Percentiles rank a stretch among this genome's conserved stretches.
phyloP scores from a whole-genome alignment of 176 grass and related monocot species.

The Oryza meridionalis region DNA sequence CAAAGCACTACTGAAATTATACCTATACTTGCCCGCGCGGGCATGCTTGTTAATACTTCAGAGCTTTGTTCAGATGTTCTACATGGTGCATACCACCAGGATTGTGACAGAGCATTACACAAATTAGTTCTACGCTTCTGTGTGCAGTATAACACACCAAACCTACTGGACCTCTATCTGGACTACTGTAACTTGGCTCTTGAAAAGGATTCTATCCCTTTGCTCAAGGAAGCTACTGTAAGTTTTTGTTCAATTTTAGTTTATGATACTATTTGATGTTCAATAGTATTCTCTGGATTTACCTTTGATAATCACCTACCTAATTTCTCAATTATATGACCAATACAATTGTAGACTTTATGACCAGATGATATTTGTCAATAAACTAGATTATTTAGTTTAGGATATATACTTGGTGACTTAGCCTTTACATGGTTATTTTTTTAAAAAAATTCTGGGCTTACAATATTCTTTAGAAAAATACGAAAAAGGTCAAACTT shows the following conservation, averaged over 20 bases:
- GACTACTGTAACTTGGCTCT: slow-evolving; percentile 74
- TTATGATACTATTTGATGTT: slow-evolving; percentile 24
- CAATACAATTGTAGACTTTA: not conserved
- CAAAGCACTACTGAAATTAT: slow-evolving; percentile 68
- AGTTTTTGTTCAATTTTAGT: slow-evolving; percentile 54
- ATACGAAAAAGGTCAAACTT: slow-evolving; percentile 16
- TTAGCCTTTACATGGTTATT: slow-evolving; percentile 13
- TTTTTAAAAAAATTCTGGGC: not conserved
- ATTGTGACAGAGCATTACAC: slow-evolving; percentile 54
- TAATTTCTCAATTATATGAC: slow-evolving; percentile 2
- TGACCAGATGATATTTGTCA: slow-evolving; percentile 9
- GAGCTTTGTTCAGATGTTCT: slow-evolving; percentile 48
- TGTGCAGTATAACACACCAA: slow-evolving; percentile 72
- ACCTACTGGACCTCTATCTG: slow-evolving; percentile 85
- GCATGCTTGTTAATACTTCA: slow-evolving; percentile 61
- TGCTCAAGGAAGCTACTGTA: slow-evolving; percentile 66
- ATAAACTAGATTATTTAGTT: slow-evolving; percentile 18
- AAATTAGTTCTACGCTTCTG: slow-evolving; percentile 78
- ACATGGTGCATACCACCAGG: slow-evolving; percentile 31
- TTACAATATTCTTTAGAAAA: slow-evolving; percentile 25
- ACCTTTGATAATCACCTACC: slow-evolving; percentile 16
- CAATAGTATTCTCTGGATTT: slow-evolving; percentile 16
- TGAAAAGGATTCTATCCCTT: slow-evolving; percentile 57
- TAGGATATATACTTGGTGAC: slow-evolving; percentile 23
- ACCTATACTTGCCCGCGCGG: slow-evolving; percentile 71